A percentile compares a stretch with the other conserved stretches of the same genome.
Conservation (phyloP, 2,329 filamentous ascomycete species). For the Clathrospora elynae region DNA sequence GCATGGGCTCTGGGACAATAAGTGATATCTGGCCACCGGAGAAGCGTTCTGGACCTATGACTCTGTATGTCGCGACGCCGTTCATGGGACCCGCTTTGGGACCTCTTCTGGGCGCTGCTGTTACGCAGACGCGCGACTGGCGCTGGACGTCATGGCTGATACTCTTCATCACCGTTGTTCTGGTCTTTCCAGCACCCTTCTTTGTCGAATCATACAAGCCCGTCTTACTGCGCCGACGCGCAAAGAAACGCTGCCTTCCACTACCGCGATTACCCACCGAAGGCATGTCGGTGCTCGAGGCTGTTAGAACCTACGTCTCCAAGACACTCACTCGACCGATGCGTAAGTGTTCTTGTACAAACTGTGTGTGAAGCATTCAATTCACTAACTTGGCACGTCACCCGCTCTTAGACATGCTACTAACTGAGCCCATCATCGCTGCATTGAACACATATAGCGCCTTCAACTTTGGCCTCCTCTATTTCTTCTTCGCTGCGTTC, state of each 20-base stretch:
- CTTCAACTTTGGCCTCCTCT: constrained; percentile 34
- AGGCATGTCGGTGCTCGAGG: constrained; percentile 7
- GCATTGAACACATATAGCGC: constrained; percentile 26
- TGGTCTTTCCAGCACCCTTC: constrained; percentile 45
- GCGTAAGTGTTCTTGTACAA: no score
- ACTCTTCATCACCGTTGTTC: constrained; percentile 47
- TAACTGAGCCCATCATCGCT: constrained; percentile 33
- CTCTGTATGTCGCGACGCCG: constrained; percentile 43
- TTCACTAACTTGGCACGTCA: no score
- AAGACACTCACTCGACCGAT: constrained; percentile 54
- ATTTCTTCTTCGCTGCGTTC: constrained; percentile 32
- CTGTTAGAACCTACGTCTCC: constrained; percentile 12
- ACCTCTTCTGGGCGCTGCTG: constrained; percentile 50
- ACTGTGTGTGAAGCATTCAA: no score
- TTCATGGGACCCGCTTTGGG: constrained; percentile 45
- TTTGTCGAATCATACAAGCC: constrained; percentile 61
- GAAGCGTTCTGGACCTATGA: constrained; percentile 36
- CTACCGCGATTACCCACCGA: constrained; percentile 13
- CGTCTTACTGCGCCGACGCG: constrained; percentile 49
- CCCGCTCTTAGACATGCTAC: no score
- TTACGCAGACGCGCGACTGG: constrained; percentile 47
- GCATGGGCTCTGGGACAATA: constrained; percentile 48
- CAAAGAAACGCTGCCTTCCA: constrained; percentile 22
- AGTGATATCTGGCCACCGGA: constrained; percentile 45
- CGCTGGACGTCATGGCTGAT: constrained; percentile 49